phyloP scores from a whole-genome alignment of 2,329 filamentous ascomycete species.

The Fusarium coffeatum region DNA sequence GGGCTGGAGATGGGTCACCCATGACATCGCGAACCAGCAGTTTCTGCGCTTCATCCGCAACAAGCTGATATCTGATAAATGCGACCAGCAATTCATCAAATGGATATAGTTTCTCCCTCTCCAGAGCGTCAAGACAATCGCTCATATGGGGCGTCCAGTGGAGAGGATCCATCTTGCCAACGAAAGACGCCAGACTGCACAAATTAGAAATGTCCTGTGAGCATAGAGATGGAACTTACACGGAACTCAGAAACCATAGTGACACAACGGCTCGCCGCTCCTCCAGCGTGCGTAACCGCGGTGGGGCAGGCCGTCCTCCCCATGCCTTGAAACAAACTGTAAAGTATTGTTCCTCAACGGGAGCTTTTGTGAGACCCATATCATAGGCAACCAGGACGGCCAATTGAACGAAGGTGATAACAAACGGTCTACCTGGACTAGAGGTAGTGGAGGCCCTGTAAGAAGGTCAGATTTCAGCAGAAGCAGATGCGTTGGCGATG shows the following conservation, averaged over 20 bases:
- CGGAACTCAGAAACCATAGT: slow-evolving; percentile 57
- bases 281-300: slow-evolving; percentile 58
- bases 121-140: slow-evolving; percentile 63
- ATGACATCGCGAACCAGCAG: slow-evolving; percentile 49
- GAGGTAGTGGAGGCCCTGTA: slow-evolving; percentile 55
- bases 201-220: slow-evolving; percentile 10
- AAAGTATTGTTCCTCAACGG: slow-evolving; percentile 52
- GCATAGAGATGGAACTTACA: slow-evolving; percentile 43
- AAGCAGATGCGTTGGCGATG: too few species aligned
- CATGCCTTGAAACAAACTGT: slow-evolving; percentile 53
- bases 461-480: slow-evolving; percentile 6
- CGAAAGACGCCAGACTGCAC: slow-evolving; percentile 51
- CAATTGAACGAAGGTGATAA: slow-evolving; percentile 58
- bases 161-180: slow-evolving; percentile 62
- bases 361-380: slow-evolving; percentile 57
- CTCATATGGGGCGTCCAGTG: slow-evolving; percentile 70
- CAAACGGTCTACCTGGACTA: slow-evolving; percentile 56
- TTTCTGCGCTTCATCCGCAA: slow-evolving; percentile 55
- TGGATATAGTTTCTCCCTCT: slow-evolving; percentile 57
- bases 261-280: slow-evolving; percentile 62
- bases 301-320: slow-evolving; percentile 45
- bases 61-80: slow-evolving; percentile 53
- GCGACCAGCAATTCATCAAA: slow-evolving; percentile 61
- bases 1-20: slow-evolving; percentile 43
- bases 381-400: slow-evolving; percentile 59